Conservation (phyloP, 495 filamentous ascomycete species). For the Penicillium nucicola region DNA sequence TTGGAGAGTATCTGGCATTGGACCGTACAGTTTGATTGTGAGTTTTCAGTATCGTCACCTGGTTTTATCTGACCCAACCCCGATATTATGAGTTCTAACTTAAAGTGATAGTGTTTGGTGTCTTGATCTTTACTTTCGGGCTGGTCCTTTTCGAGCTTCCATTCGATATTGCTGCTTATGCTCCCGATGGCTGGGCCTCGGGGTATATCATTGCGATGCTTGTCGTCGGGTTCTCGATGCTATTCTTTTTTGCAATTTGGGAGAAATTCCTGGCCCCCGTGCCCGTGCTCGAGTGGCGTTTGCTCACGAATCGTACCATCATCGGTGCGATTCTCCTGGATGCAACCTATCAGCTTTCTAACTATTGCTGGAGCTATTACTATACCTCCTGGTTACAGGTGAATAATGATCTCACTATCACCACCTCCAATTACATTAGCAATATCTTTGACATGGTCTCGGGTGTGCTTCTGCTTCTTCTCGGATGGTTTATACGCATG, state of each 20-base stretch:
- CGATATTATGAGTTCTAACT: neutral
- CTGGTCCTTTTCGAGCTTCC: conserved; percentile 56
- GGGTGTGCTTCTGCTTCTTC: conserved; percentile 36
- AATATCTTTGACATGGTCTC: conserved; percentile 47
- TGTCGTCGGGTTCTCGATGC: conserved; percentile 46
- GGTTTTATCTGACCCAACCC: conserved; percentile 12
- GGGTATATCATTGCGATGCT: conserved; percentile 49
- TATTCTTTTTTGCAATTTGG: conserved; percentile 52
- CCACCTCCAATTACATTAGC: conserved; percentile 48
- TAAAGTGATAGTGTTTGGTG: conserved; percentile 28
- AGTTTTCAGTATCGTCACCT: neutral
- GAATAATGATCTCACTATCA: conserved; percentile 55
- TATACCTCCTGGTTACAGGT: conserved; percentile 65
- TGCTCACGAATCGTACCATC: conserved; percentile 45
- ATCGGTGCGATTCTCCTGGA: conserved; percentile 50
- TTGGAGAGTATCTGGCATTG: conserved; percentile 16
- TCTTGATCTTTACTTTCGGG: conserved; percentile 52
- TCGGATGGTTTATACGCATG: conserved; percentile 48
- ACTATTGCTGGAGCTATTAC: conserved; percentile 36
- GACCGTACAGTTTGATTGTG: conserved; percentile 19
- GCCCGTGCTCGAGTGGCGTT: conserved; percentile 52
- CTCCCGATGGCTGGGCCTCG: conserved; percentile 37
- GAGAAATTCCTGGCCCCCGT: conserved; percentile 50
- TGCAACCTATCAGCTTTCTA: conserved; percentile 52
- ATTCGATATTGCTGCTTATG: conserved; percentile 46